Base-by-base conservation (phyloP, 2,329 filamentous ascomycete genomes). In the Epichloe gansuensis region DNA sequence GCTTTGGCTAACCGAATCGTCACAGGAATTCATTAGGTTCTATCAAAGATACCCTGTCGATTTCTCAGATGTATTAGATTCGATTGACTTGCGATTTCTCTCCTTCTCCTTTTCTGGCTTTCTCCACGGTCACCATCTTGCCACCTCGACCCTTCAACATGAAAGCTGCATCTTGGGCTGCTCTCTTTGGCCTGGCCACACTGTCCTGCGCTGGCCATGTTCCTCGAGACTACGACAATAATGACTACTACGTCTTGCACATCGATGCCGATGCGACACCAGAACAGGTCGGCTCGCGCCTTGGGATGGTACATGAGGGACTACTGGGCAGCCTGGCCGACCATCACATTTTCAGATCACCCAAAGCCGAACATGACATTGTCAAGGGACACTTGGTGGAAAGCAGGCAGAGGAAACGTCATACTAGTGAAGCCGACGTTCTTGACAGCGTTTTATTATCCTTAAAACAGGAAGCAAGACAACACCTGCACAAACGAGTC, bases 241-340 rank as follows among this genome's bases (percentile, higher is more conserved):
- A 89, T 68, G 91, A 98, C 68, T 97, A 95, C 71, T 96, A 97
- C 66, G 89, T 94, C 57, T 75, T 98, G 46, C 87, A 96, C 58
- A 78, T 98, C 62, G 80, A 85, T 54, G 71, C 78, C 12, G 73
- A 77, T 39, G 74, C 78, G 6, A 75, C 81, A 13, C 89, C 89
- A 15, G 70, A 77, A 25, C 74, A 84, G 41, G 74, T 96, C 56
- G 89, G 89, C 31, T 71, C 73, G 45, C 76, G 81, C 23, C 73
- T 98, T 8, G 89, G 87, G 21, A 74, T 95, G 47, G 75, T 78
- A 44, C 84, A 95, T 67, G 87, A 96, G 61, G 91, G 91, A 39
- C 80, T 80, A 46, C 75, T 97, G 17, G 86, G 87, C 58, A 80
- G 87, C 62, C 76, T 98, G 41, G 72, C 79, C 46, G 79, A 85